Evolutionary conservation across 768 basidiomycete species (phyloP), one percentile per base, ranked within the genome.

Genomic region (Boletales sp.): DNA sequence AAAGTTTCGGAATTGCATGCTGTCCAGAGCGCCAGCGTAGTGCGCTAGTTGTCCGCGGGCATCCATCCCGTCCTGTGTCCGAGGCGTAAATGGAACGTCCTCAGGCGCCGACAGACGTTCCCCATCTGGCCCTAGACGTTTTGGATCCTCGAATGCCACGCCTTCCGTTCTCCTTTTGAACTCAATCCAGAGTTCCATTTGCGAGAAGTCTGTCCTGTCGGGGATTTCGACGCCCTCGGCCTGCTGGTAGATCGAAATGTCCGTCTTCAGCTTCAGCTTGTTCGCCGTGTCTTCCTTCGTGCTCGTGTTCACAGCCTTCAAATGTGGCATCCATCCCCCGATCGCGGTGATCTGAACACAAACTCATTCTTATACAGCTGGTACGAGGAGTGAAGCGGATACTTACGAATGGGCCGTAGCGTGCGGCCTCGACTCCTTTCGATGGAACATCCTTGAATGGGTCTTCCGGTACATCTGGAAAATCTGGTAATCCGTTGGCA

Each of bases 1-100:
- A 19, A 62, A 63, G 12, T 58, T 55, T 2, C 72, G 67, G 46
- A 66, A 66, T 41, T 73, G 69, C 8, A 43, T 38, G 44, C 52
- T 57, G 24, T 51, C 34, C 3, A 58, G 44, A 27, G 63, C 60
- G 12, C 60, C 53, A 3, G 56, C 54, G 35, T 67, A 69, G 15
- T 56, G 44, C 2, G 57, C 53, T 11, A 71, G 50, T 43, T 71
- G 63, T 1, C 64, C 64, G 1, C 52, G 29, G 2, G 9, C 15
- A 14, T 19, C 1, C 3, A 5, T 30, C 8, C 43, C 42, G 0
- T 47, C 17, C 14, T 2, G 1, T 0, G 44, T 45, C 1, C 24
- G 14, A 0, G 46, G 45, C 0, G 34, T 35, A 29, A 54, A 53
- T 9, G 18, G 34, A 34, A 34, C 29, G 12, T 14, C 8, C 15